These are phyloP conservation scores for Tricholoma flavovirens DNA, from an alignment of 768 basidiomycete genomes.

Conservation along the genomic window DNA sequence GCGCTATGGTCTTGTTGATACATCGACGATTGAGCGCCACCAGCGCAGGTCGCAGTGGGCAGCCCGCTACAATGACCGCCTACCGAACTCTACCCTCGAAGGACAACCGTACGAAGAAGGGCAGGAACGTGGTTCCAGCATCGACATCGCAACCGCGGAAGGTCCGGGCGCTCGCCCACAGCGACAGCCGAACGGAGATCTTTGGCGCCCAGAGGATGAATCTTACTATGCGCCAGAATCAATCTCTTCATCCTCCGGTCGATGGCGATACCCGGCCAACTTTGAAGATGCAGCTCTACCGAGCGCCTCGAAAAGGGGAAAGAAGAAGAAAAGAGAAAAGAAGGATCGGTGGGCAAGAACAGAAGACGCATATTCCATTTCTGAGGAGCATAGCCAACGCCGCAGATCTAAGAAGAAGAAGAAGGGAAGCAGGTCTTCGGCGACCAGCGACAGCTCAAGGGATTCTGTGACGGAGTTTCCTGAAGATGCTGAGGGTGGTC, in stretches of 20 bases:
- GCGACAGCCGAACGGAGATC: constrained; percentile 42
- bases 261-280: constrained; percentile 86
- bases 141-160: constrained; percentile 32
- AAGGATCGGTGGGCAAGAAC: constrained; percentile 87
- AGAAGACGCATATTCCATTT: constrained; percentile 72
- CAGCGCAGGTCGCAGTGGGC: constrained; percentile 86
- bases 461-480: constrained; percentile 50
- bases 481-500: constrained; percentile 68
- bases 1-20: constrained; percentile 85
- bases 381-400: constrained; percentile 36
- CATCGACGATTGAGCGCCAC: constrained; percentile 69
- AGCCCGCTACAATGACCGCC: constrained; percentile 76
- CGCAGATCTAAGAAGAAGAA: constrained; percentile 69
- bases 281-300: constrained; percentile 57
- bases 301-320: constrained; percentile 33
- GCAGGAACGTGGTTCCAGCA: constrained; percentile 49
- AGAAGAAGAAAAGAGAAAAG: constrained; percentile 72
- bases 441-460: constrained; percentile 32
- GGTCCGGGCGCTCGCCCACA: constrained; percentile 19
- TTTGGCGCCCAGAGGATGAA: constrained; percentile 77
- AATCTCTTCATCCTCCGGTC: constrained; percentile 38
- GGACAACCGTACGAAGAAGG: constrained; percentile 75
- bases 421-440: constrained; percentile 40
- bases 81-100: constrained; percentile 62
- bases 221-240: constrained; percentile 53